Evolutionary conservation across 208 protist genomes (phyloP), one percentile per base, ranked within the genome.

Genomic region (Trypanosoma grayi): DNA sequence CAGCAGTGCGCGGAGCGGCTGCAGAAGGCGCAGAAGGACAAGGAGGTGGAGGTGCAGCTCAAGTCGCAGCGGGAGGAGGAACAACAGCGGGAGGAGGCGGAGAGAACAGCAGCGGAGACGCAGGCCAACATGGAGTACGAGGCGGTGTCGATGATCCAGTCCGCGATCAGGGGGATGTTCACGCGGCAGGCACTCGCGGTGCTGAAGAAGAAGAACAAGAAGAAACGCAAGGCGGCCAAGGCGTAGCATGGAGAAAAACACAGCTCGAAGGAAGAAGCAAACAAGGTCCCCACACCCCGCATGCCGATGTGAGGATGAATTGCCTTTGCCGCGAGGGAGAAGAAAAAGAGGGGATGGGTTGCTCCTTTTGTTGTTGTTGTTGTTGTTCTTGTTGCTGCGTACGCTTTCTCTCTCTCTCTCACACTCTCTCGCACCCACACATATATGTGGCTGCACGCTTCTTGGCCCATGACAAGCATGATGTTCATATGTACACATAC

Each of bases 151-250:
- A 75, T 80, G 58, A 70, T 97, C 44, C 72, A 95, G 69, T 74
- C 92, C 6, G 86, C 88, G 9, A 73, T 95, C 16, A 81, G 83
- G 55, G 85, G 75, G 4, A 85, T 92, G 78, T 79, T 95, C 56
- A 90, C 85, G 25, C 88, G 88, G 2, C 61, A 87, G 13, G 73
- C 85, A 2, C 48, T 94, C 16, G 69, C 55, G 22, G 80, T 80
- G 67, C 53, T 83, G 50, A 84, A 86, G 67, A 95, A 92, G 75
- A 87, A 84, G 60, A 84, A 80, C 56, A 95, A 84, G 54, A 80
- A 81, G 40, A 85, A 83, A 57, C 76, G 78, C 41, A 78, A 67
- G 53, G 43, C 43, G 30, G 52, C 54, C 44, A 53, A 55, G 51
- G n/a, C n/a, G n/a, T n/a, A n/a, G n/a, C n/a, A 22, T n/a, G 34